Conservation (phyloP, 2,329 filamentous ascomycete genomes). For the Arthroderma sp. region DNA sequence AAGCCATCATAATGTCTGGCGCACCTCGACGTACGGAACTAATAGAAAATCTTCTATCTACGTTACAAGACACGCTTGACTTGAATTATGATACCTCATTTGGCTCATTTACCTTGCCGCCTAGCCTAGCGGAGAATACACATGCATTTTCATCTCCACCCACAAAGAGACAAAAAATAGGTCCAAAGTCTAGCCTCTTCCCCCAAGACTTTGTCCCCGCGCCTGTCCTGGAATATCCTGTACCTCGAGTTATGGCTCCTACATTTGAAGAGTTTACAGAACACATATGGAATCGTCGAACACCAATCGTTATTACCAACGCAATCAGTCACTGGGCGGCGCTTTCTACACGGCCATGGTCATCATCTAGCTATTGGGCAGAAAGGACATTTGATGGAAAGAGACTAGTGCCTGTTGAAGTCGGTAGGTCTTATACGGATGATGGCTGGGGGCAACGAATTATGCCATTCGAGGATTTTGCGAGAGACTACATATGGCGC, state of each 20-base stretch:
- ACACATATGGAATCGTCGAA: conserved; percentile 41
- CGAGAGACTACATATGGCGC: conserved; percentile 47
- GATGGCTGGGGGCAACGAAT: conserved; percentile 73
- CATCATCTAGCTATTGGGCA: conserved; percentile 59
- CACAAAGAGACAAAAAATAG: conserved; percentile 4
- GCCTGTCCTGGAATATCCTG: conserved; percentile 26
- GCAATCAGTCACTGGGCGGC: conserved; percentile 66
- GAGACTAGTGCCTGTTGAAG: conserved; percentile 72
- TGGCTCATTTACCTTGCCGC: not conserved
- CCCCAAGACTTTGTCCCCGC: conserved; percentile 23
- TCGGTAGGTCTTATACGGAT: conserved; percentile 80
- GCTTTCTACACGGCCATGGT: conserved; percentile 56
- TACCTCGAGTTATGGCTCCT: conserved; percentile 34
- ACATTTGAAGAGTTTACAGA: conserved; percentile 50
- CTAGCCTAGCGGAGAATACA: not conserved
- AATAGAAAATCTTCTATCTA: conserved; percentile 28
- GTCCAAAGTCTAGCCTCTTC: conserved; percentile 19
- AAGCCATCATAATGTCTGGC: conserved; percentile 63
- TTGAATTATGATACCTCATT: conserved; percentile 9
- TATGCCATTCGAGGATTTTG: conserved; percentile 60
- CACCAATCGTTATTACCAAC: conserved; percentile 58
- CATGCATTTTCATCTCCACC: not conserved
- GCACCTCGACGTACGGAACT: conserved; percentile 44
- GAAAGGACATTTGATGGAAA: conserved; percentile 61
- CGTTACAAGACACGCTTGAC: conserved; percentile 19